Evolutionary conservation across 2,329 filamentous ascomycete species (phyloP).

Genomic region (Hymenoscyphus linearis): DNA sequence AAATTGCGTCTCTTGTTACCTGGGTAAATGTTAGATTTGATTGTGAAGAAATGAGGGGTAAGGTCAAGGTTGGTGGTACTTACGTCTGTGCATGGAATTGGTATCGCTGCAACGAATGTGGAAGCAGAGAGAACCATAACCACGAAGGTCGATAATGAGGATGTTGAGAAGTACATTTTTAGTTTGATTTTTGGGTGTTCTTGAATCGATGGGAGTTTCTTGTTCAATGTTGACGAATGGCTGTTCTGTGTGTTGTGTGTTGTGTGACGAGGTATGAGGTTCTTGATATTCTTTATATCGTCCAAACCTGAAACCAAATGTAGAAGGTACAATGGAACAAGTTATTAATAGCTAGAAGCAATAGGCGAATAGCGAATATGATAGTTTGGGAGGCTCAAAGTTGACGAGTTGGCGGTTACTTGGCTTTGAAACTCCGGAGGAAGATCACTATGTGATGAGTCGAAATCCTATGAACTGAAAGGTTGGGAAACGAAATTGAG

Average conservation of each 20-base stretch:
- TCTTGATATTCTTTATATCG: neutral
- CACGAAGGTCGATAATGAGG: conserved; percentile 11
- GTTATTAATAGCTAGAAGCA: neutral
- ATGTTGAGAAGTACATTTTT: conserved; percentile 19
- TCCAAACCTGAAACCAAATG: neutral
- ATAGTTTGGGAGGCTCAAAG: neutral
- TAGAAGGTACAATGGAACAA: neutral
- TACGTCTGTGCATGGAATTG: conserved; percentile 26
- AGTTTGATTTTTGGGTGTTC: neutral
- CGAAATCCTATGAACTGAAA: neutral
- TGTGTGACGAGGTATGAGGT: neutral
- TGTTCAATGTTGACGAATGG: neutral
- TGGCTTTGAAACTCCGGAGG: conserved; percentile 4
- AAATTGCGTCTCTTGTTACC: conserved; percentile 22
- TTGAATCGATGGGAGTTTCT: neutral
- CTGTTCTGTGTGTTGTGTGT: neutral
- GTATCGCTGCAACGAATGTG: conserved; percentile 17
- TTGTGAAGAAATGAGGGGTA: neutral
- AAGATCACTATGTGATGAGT: neutral
- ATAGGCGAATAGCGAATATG: neutral
- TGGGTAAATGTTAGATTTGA: conserved; percentile 2
- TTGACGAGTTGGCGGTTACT: too few relatives aligned
- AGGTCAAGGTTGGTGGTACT: conserved; percentile 1
- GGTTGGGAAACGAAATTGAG: neutral
- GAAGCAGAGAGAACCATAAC: conserved; percentile 12